These are phyloP conservation scores for Pleodorina starrii DNA, from an alignment of 139 green algal species.

Conservation along the genomic window DNA sequence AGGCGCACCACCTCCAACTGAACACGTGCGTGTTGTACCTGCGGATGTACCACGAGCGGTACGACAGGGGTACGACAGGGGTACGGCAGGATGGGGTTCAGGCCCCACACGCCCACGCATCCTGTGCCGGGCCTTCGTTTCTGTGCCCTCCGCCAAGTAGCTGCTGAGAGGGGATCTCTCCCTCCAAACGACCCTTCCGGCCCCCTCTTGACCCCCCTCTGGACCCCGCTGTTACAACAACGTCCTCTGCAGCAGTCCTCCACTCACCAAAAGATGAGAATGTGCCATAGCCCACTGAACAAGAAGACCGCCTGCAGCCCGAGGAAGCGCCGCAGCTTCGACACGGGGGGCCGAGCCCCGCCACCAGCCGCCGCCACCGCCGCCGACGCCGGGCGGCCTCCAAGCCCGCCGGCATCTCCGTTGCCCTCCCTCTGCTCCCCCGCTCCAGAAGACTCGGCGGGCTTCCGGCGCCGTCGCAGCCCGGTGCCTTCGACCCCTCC, in stretches of 20 bases:
- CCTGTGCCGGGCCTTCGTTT: no score
- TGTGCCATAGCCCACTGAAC: slow-evolving; percentile 67
- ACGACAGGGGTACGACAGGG: no score
- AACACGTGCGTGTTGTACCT: slow-evolving; percentile 60
- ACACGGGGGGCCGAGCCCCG: neutral
- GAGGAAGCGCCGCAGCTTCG: slow-evolving; percentile 14
- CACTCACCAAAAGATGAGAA: slow-evolving; percentile 60
- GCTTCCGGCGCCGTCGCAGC: neutral
- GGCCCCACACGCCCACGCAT: no score
- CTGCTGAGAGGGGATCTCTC: no score
- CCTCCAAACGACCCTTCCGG: no score
- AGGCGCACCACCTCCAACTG: slow-evolving; percentile 61
- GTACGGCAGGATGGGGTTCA: neutral
- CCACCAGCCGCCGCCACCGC: neutral
- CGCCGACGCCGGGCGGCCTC: neutral
- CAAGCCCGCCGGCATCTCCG: neutral
- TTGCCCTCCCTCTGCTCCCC: neutral
- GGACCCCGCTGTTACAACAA: no score
- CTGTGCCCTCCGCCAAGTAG: no score
- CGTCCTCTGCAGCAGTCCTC: neutral
- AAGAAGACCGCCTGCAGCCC: slow-evolving; percentile 57
- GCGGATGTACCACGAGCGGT: no score
- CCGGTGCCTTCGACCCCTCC: neutral
- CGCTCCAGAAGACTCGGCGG: neutral
- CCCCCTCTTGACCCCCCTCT: neutral